Evolutionary conservation across 2,329 filamentous ascomycete species (phyloP), one percentile per base, ranked within the genome.

Genomic region (Mycogone perniciosa): DNA sequence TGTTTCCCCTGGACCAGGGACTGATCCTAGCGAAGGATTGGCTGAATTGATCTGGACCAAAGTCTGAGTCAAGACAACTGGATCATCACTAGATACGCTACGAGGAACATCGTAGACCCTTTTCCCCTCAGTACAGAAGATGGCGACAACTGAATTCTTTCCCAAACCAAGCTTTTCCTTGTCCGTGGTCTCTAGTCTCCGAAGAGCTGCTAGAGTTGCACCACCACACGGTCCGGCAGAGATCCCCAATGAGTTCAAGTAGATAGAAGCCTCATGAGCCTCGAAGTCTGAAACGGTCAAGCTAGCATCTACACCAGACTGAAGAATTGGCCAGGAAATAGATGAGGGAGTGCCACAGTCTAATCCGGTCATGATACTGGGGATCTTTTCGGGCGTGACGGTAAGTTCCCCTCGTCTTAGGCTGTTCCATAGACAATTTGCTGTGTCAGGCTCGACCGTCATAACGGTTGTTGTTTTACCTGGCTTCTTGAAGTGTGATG

Each of bases 301-400:
- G 47, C 76, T 78, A 1, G 76, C 79, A 66, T 87, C 81, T 0
- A 88, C 74, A 0, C 82, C 78, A 0, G 69, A 61, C 6, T 70
- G 65, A 4, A 91, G 62, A 0, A 81, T 61, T 0, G 80, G 73
- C 83, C 85, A 91, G 0, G 85, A 82, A 0, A 76, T 80, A 0
- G 71, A 71, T 0, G 85, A 88, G 0, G 86, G 73, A 0, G 82
- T 87, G 0, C 85, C 85, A 54, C 86, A 90, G 56, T 87, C 82
- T 70, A 90, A 79, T 0, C 86, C 86, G 37, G 77, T 76, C 85
- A 90, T 89, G 58, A 88, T 88, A 0, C 84, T 89, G 3, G 77
- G 68, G 0, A 69, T 71, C 0, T 84, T 88, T 6, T 64, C 52
- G 1, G 86, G 73, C 0, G 76, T 64, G 0, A 70, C 72, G 3